Evolutionary conservation across 75 land plant genomes (phyloP).

Genomic region (Azolla pinnata): DNA sequence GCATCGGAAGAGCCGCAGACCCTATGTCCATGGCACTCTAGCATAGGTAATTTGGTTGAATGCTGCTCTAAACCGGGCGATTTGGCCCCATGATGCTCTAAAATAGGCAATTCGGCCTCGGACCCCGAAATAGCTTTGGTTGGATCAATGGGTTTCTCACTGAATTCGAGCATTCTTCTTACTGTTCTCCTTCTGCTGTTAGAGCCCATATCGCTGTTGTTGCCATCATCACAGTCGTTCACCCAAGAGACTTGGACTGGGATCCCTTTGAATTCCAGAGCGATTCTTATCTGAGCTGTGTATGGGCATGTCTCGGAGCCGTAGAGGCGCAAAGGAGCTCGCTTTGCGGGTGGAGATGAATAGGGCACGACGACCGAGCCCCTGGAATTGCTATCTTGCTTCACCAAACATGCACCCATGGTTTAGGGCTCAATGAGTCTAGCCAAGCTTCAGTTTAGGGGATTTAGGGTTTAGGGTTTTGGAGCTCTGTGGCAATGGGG

Average conservation of each 20-base stretch:
- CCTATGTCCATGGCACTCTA: constrained; percentile 33
- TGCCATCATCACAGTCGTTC: constrained; percentile 16
- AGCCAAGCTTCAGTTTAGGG: no score
- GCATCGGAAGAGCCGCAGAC: constrained; percentile 42
- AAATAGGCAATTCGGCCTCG: no score
- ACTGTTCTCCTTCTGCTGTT: no score
- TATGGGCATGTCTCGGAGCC: constrained; percentile 38
- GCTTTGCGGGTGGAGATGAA: background rate
- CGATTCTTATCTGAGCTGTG: constrained; percentile 48
- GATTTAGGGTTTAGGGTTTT: no score
- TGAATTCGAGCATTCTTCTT: no score
- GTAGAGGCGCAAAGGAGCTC: constrained; percentile 16
- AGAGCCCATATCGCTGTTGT: no score
- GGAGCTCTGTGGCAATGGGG: no score
- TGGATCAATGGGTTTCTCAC: no score
- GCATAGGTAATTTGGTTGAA: constrained; percentile 25
- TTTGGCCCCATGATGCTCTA: no score
- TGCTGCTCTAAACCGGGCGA: no score
- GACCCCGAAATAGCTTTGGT: no score
- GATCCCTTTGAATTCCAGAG: constrained; percentile 52
- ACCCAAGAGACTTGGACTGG: constrained; percentile 22
- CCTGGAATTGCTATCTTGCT: background rate
- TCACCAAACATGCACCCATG: constrained; percentile 1
- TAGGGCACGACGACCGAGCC: constrained; percentile 3
- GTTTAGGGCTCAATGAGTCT: background rate